Evolutionary conservation across 352 stramenopile genomes (phyloP), one percentile per base, ranked within the genome.

Genomic region (Pythium volutum): DNA sequence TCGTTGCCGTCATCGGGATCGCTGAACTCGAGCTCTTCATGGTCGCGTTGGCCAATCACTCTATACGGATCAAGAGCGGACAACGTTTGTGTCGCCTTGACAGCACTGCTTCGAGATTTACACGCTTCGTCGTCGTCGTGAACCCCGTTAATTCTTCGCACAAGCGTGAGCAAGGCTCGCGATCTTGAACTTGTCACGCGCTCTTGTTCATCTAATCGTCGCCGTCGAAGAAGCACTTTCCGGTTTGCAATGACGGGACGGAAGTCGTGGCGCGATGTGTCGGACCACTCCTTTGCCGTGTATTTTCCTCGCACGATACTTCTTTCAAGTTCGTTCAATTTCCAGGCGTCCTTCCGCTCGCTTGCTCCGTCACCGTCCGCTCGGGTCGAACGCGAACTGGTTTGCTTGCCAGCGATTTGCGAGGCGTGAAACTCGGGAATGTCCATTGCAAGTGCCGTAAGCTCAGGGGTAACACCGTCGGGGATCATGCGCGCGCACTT

Each of bases 361-460:
- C 12, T 39, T 4, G 12, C 15, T 18, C 25, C 57, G 20, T 29
- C 47, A 5, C 20, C 51, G 29, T 39, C 65, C 18, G 27, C 58
- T 63, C 27, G 49, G 34, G 31, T 36, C 9, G 25, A 33, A 18
- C 18, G 20, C 34, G 66, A 58, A 4, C 33, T 26, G 18, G 51
- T 49, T 47, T 75, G 69, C 53, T 89, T 90, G 0, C 84, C 84
- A 45, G 71, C 82, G 2, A 92, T 71, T 59, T 89, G 80, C 15
- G 82, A 91, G 0, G 82, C 76, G 33, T 89, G 81, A 63, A 94
- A 94, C 36, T 81, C 81, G 5, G 82, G 81, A 20, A 94, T 93
- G n/a, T 77, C 67, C 84, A 93, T 89, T 57, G 73, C 66, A 15
- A 89, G 62, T 20, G 81, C 63, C 15, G 66, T 71, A 15, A 94